phyloP scores from a whole-genome alignment of 768 basidiomycete species.

The Hygrocybe coccinea region DNA sequence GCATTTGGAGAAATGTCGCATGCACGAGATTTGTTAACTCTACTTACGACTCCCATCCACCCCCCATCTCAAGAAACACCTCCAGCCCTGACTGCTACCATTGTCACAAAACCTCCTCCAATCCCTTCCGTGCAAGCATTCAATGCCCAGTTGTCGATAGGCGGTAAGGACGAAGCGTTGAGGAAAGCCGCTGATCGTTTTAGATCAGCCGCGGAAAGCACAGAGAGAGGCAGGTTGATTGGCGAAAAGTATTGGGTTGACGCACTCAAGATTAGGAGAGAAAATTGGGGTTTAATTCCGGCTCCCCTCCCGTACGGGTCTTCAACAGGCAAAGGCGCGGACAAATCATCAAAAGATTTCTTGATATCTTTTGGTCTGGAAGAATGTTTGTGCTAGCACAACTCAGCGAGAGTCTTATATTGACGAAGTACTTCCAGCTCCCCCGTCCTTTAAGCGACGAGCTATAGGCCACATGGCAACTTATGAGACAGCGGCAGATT shows the following conservation, averaged over 20 bases:
- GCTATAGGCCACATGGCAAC: conserved; percentile 68
- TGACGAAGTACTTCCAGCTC: conserved; percentile 40
- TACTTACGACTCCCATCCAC: conserved; percentile 39
- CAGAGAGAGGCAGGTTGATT: conserved; percentile 56
- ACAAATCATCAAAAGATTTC: conserved; percentile 78
- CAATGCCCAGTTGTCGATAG: conserved; percentile 65
- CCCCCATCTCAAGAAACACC: conserved; percentile 18
- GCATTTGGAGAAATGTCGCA: conserved; percentile 78
- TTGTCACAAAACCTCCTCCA: conserved; percentile 61
- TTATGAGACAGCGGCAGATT: conserved; percentile 37
- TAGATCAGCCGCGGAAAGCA: conserved; percentile 60
- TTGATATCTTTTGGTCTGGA: conserved; percentile 75
- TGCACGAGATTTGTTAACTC: conserved; percentile 63
- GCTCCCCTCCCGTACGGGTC: conserved; percentile 72
- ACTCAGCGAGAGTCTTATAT: conserved; percentile 1
- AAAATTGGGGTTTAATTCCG: conserved; percentile 77
- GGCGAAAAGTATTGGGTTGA: conserved; percentile 80
- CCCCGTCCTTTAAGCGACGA: conserved; percentile 54
- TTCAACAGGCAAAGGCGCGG: conserved; percentile 68
- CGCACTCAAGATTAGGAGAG: conserved; percentile 68
- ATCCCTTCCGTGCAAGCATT: conserved; percentile 66
- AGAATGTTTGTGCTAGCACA: conserved; percentile 53
- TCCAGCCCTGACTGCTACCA: conserved; percentile 49
- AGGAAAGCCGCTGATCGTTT: conserved; percentile 70
- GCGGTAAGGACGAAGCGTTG: conserved; percentile 76